Evolutionary conservation across 768 basidiomycete genomes (phyloP).

Genomic region (Cyclocybe cylindracea): DNA sequence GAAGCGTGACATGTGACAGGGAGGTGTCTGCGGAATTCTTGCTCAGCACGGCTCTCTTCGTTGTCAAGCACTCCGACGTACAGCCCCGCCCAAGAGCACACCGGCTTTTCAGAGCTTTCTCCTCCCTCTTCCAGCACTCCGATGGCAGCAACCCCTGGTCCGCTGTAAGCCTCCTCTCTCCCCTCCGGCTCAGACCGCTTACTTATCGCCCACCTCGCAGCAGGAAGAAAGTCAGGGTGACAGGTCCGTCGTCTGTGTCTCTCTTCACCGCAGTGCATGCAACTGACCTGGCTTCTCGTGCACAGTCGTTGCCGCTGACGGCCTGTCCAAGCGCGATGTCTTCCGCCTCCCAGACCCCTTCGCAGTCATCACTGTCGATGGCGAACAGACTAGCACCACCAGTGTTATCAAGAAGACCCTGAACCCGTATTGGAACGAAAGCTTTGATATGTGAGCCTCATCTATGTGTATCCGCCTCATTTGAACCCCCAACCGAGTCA

Average conservation of each 20-base stretch:
- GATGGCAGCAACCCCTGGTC: slow-evolving; percentile 50
- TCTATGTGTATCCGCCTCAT: neutral
- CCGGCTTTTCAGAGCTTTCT: too few species aligned
- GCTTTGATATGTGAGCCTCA: slow-evolving; percentile 86
- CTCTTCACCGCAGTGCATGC: neutral
- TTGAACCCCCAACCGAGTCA: slow-evolving; percentile 9
- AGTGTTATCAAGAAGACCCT: slow-evolving; percentile 95
- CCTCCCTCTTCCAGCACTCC: neutral
- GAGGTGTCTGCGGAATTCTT: too few species aligned
- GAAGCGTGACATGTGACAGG: too few species aligned
- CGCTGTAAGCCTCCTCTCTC: slow-evolving; percentile 37
- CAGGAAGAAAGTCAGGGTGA: slow-evolving; percentile 78
- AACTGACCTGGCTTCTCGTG: slow-evolving; percentile 6
- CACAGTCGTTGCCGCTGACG: slow-evolving; percentile 93
- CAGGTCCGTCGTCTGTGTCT: slow-evolving; percentile 47
- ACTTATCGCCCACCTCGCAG: slow-evolving; percentile 25
- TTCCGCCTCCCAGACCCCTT: slow-evolving; percentile 97
- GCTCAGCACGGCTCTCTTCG: too few species aligned
- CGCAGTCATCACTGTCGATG: slow-evolving; percentile 97
- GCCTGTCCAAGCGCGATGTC: slow-evolving; percentile 91
- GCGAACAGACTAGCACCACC: slow-evolving; percentile 95
- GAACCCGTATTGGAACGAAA: slow-evolving; percentile 97
- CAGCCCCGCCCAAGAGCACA: too few species aligned
- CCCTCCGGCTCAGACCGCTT: slow-evolving; percentile 2
- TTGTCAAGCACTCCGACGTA: too few species aligned